Conservation (phyloP, 2,329 filamentous ascomycete genomes). For the Dothistroma septosporum region DNA sequence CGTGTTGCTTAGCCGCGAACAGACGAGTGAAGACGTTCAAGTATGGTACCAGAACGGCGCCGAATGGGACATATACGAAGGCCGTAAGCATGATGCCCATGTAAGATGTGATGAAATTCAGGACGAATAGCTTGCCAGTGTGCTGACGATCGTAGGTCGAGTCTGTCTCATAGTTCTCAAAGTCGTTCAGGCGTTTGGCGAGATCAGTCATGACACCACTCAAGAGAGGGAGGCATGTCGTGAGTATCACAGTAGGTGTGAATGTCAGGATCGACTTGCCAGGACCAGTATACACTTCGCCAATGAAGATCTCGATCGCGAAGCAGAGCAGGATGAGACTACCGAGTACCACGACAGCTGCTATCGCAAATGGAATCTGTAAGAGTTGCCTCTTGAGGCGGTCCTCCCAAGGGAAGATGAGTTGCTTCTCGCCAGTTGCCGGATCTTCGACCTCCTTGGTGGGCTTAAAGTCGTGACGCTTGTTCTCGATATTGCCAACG, state of each 20-base stretch:
- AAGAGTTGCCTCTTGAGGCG: slow-evolving; percentile 72
- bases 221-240: slow-evolving; percentile 72
- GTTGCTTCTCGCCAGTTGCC: slow-evolving; percentile 73
- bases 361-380: slow-evolving; percentile 78
- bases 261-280: slow-evolving; percentile 84
- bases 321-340: slow-evolving; percentile 82
- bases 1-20: slow-evolving; percentile 48
- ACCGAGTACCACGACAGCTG: slow-evolving; percentile 68
- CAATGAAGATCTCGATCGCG: slow-evolving; percentile 91
- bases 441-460: slow-evolving; percentile 74
- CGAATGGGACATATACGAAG: slow-evolving; percentile 93
- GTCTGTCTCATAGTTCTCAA: slow-evolving; percentile 88
- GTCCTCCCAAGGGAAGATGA: slow-evolving; percentile 71
- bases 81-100: slow-evolving; percentile 87
- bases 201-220: slow-evolving; percentile 69
- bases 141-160: slow-evolving; percentile 79
- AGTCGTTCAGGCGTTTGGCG: slow-evolving; percentile 71
- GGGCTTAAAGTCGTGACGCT: slow-evolving; percentile 71
- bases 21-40: slow-evolving; percentile 75
- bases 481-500: slow-evolving; percentile 75
- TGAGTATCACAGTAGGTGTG: slow-evolving; percentile 83
- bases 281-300: slow-evolving; percentile 85
- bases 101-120: slow-evolving; percentile 96
- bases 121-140: slow-evolving; percentile 87
- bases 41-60: slow-evolving; percentile 75